Percentiles rank a stretch among this genome's conserved stretches.
These are phyloP conservation scores for Coemansia sp. DNA, from an alignment of 192 early-diverging fungal genomes.

Conservation along the genomic window DNA sequence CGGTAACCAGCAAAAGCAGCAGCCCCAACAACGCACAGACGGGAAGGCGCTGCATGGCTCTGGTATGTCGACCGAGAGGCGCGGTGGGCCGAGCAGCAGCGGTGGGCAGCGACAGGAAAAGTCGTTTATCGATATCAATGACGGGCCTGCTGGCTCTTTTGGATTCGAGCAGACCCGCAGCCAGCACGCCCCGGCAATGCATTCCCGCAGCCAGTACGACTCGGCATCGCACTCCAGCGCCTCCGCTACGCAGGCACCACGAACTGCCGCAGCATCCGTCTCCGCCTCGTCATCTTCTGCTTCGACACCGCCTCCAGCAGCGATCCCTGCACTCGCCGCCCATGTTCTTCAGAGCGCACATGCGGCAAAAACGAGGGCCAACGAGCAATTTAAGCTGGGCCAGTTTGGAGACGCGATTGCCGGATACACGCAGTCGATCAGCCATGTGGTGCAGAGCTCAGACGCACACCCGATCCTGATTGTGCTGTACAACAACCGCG, in stretches of 20 bases:
- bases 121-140: conserved; percentile 14
- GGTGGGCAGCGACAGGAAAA: neutral
- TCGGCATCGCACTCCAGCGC: no score
- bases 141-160: conserved; percentile 4
- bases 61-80: neutral
- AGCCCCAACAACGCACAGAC: neutral
- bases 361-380: conserved; percentile 62
- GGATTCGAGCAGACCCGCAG: conserved; percentile 6
- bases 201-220: no score
- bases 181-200: no score
- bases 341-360: conserved; percentile 15
- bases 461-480: conserved; percentile 60
- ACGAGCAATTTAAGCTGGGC: conserved; percentile 82
- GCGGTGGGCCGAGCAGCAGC: neutral
- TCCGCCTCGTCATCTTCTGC: no score
- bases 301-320: conserved; percentile 7
- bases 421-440: conserved; percentile 67
- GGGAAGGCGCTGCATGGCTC: neutral
- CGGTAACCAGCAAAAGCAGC: conserved; percentile 11
- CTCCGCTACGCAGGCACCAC: no score
- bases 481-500: conserved; percentile 80
- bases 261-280: no score
- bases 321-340: conserved; percentile 19
- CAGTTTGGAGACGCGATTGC: conserved; percentile 80
- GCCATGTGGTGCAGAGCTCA: conserved; percentile 54